Evolutionary conservation across 495 filamentous ascomycete species (phyloP), one percentile per base, ranked within the genome.

Genomic region (Aspergillus carlsbadensis): DNA sequence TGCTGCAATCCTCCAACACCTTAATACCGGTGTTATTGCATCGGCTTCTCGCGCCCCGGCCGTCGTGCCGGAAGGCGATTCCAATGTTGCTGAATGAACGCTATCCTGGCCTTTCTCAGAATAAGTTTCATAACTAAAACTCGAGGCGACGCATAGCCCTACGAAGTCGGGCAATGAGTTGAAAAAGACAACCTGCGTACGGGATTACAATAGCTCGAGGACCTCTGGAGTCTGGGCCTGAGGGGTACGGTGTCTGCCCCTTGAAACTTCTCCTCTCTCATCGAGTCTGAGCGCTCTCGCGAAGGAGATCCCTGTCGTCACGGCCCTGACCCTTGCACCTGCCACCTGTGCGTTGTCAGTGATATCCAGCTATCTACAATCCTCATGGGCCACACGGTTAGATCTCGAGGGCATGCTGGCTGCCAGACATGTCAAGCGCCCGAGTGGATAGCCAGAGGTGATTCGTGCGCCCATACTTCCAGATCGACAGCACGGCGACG

Each of bases 1-100:
- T 37, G 5, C 13, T 46, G n/a, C 39, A 29, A 29, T 29, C 26
- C 26, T 10, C 6, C 36, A 20, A 7, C 44, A n/a, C 43, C 36
- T 50, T 57, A 57, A 33, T 40, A 57, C 45, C 45, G 45, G 45
- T 34, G 29, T 14, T 57, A 57, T 57, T 57, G 54, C 54, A 57
- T 26, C 29, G 17, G 37, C 35, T 43, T 10, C 35, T 29, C 20
- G 35, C 24, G 40, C 40, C 41, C 43, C 35, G 44, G 17, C 29
- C 43, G 49, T 26, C 45, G 5, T 49, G 22, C 35, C 17, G 7
- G 17, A 24, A 47, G n/a, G 26, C 8, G 22, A 33, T 31, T 24
- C 14, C n/a, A 36, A 44, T 11, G 2, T 47, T 33, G 10, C 17
- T 36, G 29, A 49, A 17, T 35, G n/a, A 36, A 2, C 46, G 15